These are phyloP conservation scores for Pichia occidentalis DNA, from an alignment of 805 yeast genomes.

Conservation along the genomic window DNA sequence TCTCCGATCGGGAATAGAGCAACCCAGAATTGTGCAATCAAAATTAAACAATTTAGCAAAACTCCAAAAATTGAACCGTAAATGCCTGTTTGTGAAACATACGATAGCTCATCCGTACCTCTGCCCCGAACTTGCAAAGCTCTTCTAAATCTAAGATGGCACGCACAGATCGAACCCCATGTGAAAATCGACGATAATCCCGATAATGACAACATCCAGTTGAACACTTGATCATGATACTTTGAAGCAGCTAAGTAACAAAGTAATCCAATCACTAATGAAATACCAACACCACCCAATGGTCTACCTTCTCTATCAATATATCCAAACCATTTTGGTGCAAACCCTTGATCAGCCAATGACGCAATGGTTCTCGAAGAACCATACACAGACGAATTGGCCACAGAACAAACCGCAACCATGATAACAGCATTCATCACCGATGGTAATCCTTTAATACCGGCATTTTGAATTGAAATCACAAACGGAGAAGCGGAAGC, in stretches of 20 bases:
- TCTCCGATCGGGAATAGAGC: conserved; percentile 64
- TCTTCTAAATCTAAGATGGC: conserved; percentile 61
- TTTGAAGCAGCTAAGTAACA: conserved; percentile 57
- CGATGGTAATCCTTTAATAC: conserved; percentile 57
- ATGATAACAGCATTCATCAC: conserved; percentile 68
- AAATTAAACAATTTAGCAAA: conserved; percentile 47
- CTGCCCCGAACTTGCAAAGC: conserved; percentile 63
- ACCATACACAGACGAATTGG: conserved; percentile 68
- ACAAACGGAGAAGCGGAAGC: conserved; percentile 63
- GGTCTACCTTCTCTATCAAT: conserved; percentile 77
- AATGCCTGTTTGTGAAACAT: conserved; percentile 58
- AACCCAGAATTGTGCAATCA: conserved; percentile 74
- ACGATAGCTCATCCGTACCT: conserved; percentile 56
- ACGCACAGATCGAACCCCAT: conserved; percentile 67
- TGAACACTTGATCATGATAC: conserved; percentile 48
- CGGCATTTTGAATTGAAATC: conserved; percentile 56
- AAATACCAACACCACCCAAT: conserved; percentile 51
- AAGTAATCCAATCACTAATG: conserved; percentile 47
- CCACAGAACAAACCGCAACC: conserved; percentile 65
- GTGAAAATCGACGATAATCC: conserved; percentile 69
- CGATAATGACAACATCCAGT: conserved; percentile 69
- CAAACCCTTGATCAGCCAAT: conserved; percentile 61
- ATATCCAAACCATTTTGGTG: conserved; percentile 55
- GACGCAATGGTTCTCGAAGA: conserved; percentile 64
- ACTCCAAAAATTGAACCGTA: conserved; percentile 59